A percentile compares a stretch with the other conserved stretches of the same genome.
phyloP scores from a whole-genome alignment of 495 filamentous ascomycete species.

The Staphylotrichum tortipilum region DNA sequence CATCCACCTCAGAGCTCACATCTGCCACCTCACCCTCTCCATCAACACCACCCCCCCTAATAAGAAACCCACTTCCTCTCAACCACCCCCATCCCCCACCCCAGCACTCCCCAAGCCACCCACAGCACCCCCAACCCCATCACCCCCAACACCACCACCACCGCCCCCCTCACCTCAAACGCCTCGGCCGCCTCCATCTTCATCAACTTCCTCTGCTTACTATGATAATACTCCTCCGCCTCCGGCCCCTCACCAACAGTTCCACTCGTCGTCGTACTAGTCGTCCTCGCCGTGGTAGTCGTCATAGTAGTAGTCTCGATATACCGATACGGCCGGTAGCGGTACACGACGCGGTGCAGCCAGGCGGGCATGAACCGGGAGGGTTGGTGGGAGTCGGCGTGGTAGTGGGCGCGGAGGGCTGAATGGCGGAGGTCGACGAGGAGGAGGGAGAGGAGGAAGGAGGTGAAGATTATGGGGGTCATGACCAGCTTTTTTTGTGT shows the following conservation, averaged over 20 bases:
- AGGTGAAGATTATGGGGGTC: constrained; percentile 41
- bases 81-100: constrained; percentile 10
- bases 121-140: constrained; percentile 18
- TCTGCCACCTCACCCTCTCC: neutral
- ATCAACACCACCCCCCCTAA: neutral
- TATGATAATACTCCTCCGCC: constrained; percentile 33
- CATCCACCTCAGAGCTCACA: neutral
- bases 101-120: constrained; percentile 21
- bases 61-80: neutral
- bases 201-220: constrained; percentile 42
- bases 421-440: constrained; percentile 40
- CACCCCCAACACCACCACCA: constrained; percentile 28
- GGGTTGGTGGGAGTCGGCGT: constrained; percentile 19
- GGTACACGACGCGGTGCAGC: constrained; percentile 32
- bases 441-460: constrained; percentile 45
- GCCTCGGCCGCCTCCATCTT: constrained; percentile 44
- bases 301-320: neutral
- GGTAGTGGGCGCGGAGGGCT: constrained; percentile 28
- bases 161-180: constrained; percentile 36
- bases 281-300: neutral
- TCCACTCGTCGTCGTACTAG: neutral
- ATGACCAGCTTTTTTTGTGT: constrained; percentile 30
- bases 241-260: neutral
- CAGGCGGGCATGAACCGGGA: constrained; percentile 29
- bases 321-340: constrained; percentile 24